A percentile compares a stretch with the other conserved stretches of the same genome.
Conservation (phyloP, 305 asterid genomes). For the Plantago rigida region DNA sequence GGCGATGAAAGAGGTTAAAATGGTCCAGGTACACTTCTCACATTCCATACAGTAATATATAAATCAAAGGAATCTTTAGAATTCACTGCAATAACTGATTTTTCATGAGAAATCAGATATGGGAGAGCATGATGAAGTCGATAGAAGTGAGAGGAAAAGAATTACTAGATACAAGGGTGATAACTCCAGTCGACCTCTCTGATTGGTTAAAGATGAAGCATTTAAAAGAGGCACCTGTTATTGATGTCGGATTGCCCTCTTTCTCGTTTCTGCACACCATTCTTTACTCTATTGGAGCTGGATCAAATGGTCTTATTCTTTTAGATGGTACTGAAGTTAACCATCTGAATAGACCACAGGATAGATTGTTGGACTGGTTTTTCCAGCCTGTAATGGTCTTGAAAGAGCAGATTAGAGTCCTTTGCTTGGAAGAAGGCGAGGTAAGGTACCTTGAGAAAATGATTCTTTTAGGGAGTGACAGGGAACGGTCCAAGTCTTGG, state of each 20-base stretch:
- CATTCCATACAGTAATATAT: background rate
- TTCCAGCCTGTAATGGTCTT: slow-evolving; percentile 78
- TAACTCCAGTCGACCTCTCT: slow-evolving; percentile 54
- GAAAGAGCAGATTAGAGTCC: slow-evolving; percentile 70
- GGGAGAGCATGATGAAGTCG: slow-evolving; percentile 63
- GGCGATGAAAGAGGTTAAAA: slow-evolving; percentile 76
- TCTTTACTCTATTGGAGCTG: slow-evolving; percentile 53
- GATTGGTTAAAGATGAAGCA: slow-evolving; percentile 74
- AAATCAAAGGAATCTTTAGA: background rate
- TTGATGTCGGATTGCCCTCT: slow-evolving; percentile 64
- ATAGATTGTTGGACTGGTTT: slow-evolving; percentile 80
- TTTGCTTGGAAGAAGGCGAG: slow-evolving; percentile 63
- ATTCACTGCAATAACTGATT: background rate
- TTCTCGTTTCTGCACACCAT: slow-evolving; percentile 51
- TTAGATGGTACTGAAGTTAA: slow-evolving; percentile 65
- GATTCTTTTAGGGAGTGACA: slow-evolving; percentile 47
- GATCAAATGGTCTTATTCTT: slow-evolving; percentile 59
- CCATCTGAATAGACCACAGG: slow-evolving; percentile 72
- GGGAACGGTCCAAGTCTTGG: slow-evolving; percentile 54
- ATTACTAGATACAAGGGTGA: slow-evolving; percentile 43
- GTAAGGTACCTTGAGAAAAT: slow-evolving; percentile 55
- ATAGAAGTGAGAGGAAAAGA: slow-evolving; percentile 58
- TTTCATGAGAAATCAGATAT: slow-evolving; percentile 40
- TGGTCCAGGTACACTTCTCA: slow-evolving; percentile 68
- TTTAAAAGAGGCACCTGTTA: slow-evolving; percentile 35